Base-by-base conservation (phyloP, 352 stramenopile species). In the Phytophthora pluvialis region DNA sequence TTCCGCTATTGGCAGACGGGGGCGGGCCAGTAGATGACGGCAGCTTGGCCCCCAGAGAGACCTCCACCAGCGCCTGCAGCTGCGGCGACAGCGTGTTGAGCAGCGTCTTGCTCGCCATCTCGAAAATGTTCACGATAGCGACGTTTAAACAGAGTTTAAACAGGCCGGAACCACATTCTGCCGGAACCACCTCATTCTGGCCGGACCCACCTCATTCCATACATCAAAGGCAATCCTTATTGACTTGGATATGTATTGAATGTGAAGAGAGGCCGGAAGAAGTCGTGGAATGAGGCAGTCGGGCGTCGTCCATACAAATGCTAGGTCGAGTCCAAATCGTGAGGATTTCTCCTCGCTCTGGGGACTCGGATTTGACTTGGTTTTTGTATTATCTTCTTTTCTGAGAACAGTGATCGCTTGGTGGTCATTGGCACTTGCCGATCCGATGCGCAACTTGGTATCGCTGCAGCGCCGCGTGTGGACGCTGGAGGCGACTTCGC, bases 21-120 rank as follows among this genome's bases (percentile, higher is more conserved):
- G 31, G 7, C 11, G 15, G n/a, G 2, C 16, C 15, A 33, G 42
- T 18, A 46, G 61, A 28, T 2, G 26, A 10, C 3, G 67, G 72
- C 9, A 89, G 49, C 25, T 72, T 67, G 29, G 70, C 55, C 26
- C 78, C 84, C 4, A 93, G 62, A 36, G 78, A 90, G 4, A 78
- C 75, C 64, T 88, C 80, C 38, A 93, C 77, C 26, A 88, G 75
- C 65, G 73, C 75, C 70, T 84, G 76, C 4, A 91, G 71, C 65
- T 90, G 75, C 60, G 84, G 81, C 26, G 84, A 91, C 15, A 90
- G 63, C 38, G 75, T 67, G 38, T 72, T 78, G 35, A 93, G 60
- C 46, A 93, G 50, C 47, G 81, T 62, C 35, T 60, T 60, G 1
- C 29, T 35, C 28, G 69, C 58, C 58, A 72, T 72, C 6, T 38